These are phyloP conservation scores for Akanthomyces uredinophilus DNA, from an alignment of 2,329 filamentous ascomycete genomes.

Conservation along the genomic window DNA sequence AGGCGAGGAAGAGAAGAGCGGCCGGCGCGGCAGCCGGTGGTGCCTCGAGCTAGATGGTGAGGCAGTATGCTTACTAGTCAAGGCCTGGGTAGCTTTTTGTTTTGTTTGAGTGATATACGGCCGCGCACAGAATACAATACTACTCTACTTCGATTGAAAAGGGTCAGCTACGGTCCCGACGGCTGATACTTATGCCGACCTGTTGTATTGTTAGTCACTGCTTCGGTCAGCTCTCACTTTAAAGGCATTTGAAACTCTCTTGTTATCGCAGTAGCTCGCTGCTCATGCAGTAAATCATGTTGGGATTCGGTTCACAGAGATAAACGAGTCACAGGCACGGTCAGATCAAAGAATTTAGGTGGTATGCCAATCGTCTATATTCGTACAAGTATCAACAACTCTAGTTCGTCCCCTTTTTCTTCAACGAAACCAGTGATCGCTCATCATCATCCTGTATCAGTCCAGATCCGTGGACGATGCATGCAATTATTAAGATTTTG, in stretches of 20 bases:
- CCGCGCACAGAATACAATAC: neutral
- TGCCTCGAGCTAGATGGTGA: neutral
- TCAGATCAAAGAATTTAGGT: neutral
- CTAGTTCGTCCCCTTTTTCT: neutral
- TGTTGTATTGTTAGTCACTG: neutral
- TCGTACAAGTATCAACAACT: conserved; percentile 15
- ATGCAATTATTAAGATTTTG: conserved; percentile 15
- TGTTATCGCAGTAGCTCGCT: too few species aligned
- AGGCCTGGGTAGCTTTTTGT: neutral
- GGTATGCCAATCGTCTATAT: conserved; percentile 13
- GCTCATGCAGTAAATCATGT: too few species aligned
- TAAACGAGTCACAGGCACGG: neutral
- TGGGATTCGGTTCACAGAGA: too few species aligned
- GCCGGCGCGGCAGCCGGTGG: neutral
- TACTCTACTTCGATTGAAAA: neutral
- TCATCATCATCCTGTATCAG: conserved; percentile 11
- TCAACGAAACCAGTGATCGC: conserved; percentile 10
- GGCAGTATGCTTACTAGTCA: neutral
- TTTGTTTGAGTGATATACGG: neutral
- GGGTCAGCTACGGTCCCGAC: neutral
- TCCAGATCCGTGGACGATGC: conserved; percentile 9
- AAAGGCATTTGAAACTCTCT: neutral
- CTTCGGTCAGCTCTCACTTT: neutral
- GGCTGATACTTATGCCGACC: neutral
- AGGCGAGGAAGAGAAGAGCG: conserved; percentile 1